Evolutionary conservation across 768 basidiomycete genomes (phyloP).

Genomic region (Cystobasidium ongulense): DNA sequence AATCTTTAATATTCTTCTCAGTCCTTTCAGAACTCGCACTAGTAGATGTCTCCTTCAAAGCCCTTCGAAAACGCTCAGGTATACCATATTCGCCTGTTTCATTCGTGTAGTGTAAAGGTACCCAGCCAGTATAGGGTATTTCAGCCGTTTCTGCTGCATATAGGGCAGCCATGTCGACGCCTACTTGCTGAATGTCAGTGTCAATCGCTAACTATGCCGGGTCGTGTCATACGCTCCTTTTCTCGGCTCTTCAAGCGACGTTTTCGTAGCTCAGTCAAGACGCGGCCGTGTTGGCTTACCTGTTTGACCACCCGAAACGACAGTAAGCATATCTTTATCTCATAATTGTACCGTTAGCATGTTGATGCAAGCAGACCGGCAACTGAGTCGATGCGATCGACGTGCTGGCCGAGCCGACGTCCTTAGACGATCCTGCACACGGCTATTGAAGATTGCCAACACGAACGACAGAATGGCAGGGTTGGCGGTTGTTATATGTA

Average conservation of each 20-base stretch:
- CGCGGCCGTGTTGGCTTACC: conserved; percentile 1
- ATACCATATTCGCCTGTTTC: conserved; percentile 13
- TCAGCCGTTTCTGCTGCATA: not conserved
- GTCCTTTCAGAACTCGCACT: conserved; percentile 1
- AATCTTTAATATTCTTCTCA: conserved; percentile 20
- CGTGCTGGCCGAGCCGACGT: too few relatives aligned
- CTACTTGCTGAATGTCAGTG: too few relatives aligned
- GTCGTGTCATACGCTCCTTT: too few relatives aligned
- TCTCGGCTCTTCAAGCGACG: not conserved
- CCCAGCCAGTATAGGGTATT: conserved; percentile 8
- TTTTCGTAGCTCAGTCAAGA: not conserved
- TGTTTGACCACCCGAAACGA: conserved; percentile 23
- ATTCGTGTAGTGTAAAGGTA: conserved; percentile 18
- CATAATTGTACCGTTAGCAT: too few relatives aligned
- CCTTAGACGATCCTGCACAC: too few relatives aligned
- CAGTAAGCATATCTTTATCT: too few relatives aligned
- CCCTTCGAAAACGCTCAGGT: not conserved
- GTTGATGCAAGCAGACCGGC: too few relatives aligned
- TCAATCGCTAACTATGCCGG: not conserved
- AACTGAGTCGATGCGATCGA: too few relatives aligned
- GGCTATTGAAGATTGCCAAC: too few relatives aligned
- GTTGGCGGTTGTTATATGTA: too few relatives aligned
- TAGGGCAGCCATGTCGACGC: conserved; percentile 19
- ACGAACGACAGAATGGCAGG: too few relatives aligned
- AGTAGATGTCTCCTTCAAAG: not conserved